Base-by-base conservation (phyloP, 345 rosid genomes). In the Cardamine resedifolia region DNA sequence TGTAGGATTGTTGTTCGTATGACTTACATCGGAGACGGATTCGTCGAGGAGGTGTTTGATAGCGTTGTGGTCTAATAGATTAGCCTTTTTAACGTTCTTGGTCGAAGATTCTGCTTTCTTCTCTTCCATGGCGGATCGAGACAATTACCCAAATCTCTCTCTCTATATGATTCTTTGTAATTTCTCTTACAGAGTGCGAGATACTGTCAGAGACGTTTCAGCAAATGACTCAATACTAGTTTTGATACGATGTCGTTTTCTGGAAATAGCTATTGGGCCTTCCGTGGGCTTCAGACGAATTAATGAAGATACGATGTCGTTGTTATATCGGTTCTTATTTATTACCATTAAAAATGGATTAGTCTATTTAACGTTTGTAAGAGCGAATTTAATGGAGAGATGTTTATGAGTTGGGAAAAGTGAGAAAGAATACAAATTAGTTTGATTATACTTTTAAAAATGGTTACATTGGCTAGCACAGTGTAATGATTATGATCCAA, bases 1-100 rank as follows among this genome's bases (percentile, higher is more conserved):
- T 52, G 47, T 44, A 7, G 27, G 24, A 23, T 23, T 27, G 5
- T 26, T 15, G 12, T 18, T 15, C 3, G 0, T 15, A 4, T 10
- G 27, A 3, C 50, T 65, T 80, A 92, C 97, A 86, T 88, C 96
- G 26, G 97, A 79, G 68, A 84, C 89, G 64, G 91, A 83, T 79
- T 93, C 98, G 52, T 93, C 97, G 68, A 90, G 97, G 69, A 79
- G 60, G 85, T 93, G 88, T 64, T 93, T 93, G 90, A 93, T 83
- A 27, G 97, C 85, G 81, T 85, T 80, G 76, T 90, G 98, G 76
- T 93, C 98, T 36, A 88, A 76, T 16, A 93, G 86, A 74, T 90
- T 93, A 56, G 87, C 84, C 81, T 93, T 90, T 81, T 85, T 90
- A 16, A 82, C 81, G 73, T 66, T 83, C 70, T 85, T 85, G 58